Base-by-base conservation (phyloP, 257 asterid species). In the Marsdenia floribunda region DNA sequence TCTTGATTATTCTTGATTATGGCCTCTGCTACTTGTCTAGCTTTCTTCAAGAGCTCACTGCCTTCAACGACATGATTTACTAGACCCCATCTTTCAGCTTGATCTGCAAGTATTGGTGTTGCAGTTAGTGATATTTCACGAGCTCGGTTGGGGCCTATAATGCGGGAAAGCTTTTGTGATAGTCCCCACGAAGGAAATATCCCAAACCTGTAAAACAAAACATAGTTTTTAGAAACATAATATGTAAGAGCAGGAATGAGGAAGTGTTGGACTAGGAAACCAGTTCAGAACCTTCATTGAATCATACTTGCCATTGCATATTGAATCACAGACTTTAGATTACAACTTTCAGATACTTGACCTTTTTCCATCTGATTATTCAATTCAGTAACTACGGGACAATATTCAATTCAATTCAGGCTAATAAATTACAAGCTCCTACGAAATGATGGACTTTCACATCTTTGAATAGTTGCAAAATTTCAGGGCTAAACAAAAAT, bases 101-200 rank as follows among this genome's bases (percentile, higher is more conserved):
- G 96, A 75, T 92, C 97, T 4, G 97, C 97, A 35, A 85, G 88
- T 70, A 94, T 71, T 35, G 98, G 96, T 3, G 65, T 75, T 52
- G 99, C 92, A 2, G 91, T 54, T 72, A 94, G 75, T 57, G 98
- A 92, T 50, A 75, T 96, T 85, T 94, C 97, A 38, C 96, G 96
- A 53, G 99, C 96, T 77, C 97, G 85, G 75, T 77, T 81, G 14
- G 92, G 96, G 35, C 99, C 99, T 61, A 92, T 92, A 76, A 88
- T 75, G 26, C 98, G 97, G 21, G 96, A 80, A 73, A 94, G 96
- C 89, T 94, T 94, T 88, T 94, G 99, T 68, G 99, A 94, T 50
- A 94, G 82, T 59, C 99, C 99, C 99, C 98, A 94, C 0, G 99
- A 94, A 68, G 99, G 98, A 84, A 94, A 94, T 87, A 94, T 92